Evolutionary conservation across 2,329 filamentous ascomycete species (phyloP), one percentile per base, ranked within the genome.

Genomic region (Fusarium pilosicola): DNA sequence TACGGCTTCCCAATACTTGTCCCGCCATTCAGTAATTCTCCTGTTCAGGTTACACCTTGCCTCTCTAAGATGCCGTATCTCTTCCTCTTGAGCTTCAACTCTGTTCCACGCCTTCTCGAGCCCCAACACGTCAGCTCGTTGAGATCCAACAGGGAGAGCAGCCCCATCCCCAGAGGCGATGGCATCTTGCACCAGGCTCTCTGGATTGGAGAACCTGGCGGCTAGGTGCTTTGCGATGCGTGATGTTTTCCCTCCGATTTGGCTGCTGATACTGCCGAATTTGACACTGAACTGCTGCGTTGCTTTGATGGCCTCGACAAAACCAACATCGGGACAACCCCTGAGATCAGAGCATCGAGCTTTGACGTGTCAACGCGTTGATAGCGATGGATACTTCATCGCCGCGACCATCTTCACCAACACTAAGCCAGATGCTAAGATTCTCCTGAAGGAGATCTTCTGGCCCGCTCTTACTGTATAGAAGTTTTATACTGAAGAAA

Each of bases 241-340:
- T 10, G 22, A 42, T 42, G 6, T 6, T 24, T 42, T 0, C 41
- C 6, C 41, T 5, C 11, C 9, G 14, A 42, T n/a, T 17, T 42
- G 41, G 22, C 41, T 17, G 9, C 9, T 3, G 41, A n/a, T 24
- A 15, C 9, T 3, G 9, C 11, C 22, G 22, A 24, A 2, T 7
- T 17, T 11, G 9, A 17, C 1, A 17, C 1, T n/a, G 22, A 0
- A n/a, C 8, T 5, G 39, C 7, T 42, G 22, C 9, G 9, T n/a
- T 24, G 22, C 39, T 9, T 14, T 41, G 24, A 24, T 24, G 24
- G 24, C 24, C 14, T 17, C 14, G 9, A 17, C 0, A 24, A 24
- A n/a, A n/a, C 14, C 6, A 17, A 42, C 41, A 9, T 42, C 22
- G 11, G 22, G 41, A 17, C 9, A 1, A 0, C 14, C 15, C 9